Percentiles rank a stretch among this genome's conserved stretches.
Evolutionary conservation across 164 flowering plant genomes (phyloP).

Genomic region (Macadamia tetraphylla): DNA sequence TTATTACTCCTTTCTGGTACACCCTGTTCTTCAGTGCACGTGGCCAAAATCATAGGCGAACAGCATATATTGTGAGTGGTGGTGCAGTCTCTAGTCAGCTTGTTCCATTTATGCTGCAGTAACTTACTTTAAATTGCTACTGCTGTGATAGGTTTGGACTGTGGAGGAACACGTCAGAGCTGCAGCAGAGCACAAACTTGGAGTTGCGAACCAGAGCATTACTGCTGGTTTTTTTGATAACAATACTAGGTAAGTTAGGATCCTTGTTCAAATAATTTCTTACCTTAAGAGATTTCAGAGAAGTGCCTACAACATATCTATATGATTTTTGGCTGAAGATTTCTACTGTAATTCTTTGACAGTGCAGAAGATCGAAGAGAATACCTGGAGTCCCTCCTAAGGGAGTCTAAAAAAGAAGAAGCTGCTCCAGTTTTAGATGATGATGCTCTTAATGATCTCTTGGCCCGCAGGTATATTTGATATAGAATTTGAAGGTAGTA

Average conservation of each 20-base stretch:
- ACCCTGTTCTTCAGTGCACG: too few species aligned
- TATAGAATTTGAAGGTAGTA: constrained; percentile 5
- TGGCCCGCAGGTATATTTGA: constrained; percentile 79
- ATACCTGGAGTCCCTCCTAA: constrained; percentile 85
- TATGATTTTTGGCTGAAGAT: constrained; percentile 3
- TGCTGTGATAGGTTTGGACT: constrained; percentile 57
- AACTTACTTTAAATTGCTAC: not conserved
- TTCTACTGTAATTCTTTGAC: constrained; percentile 15
- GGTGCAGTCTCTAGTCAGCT: too few species aligned
- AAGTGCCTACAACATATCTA: not conserved
- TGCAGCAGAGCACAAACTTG: constrained; percentile 97
- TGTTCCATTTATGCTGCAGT: too few species aligned
- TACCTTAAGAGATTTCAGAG: not conserved
- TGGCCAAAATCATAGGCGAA: too few species aligned
- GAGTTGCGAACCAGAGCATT: constrained; percentile 99
- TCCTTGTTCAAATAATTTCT: not conserved
- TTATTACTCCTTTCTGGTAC: too few species aligned
- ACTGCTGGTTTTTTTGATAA: constrained; percentile 99
- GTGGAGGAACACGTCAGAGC: constrained; percentile 99
- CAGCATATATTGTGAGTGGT: too few species aligned
- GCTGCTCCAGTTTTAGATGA: constrained; percentile 85
- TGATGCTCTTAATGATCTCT: constrained; percentile 77
- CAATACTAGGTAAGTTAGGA: constrained; percentile 65
- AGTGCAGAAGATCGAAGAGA: constrained; percentile 99
- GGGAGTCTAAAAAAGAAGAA: constrained; percentile 98